Evolutionary conservation across 345 rosid species (phyloP).

Genomic region (Citrus inodora): DNA sequence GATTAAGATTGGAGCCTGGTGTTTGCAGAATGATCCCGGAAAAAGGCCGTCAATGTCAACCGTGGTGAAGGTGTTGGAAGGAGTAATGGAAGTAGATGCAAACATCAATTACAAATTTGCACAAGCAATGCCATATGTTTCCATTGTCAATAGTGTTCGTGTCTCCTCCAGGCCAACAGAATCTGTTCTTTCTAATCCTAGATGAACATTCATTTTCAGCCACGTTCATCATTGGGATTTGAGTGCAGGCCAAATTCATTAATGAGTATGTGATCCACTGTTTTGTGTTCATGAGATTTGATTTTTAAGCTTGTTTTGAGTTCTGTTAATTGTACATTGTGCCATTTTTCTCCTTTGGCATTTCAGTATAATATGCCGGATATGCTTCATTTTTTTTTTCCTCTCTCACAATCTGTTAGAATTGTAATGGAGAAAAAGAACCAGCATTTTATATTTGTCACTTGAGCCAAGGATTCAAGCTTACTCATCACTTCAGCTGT

Average conservation of each 20-base stretch:
- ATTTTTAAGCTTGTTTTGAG: background rate
- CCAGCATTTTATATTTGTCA: background rate
- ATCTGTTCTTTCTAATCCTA: conserved; percentile 17
- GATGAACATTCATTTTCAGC: conserved; percentile 7
- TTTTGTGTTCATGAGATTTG: background rate
- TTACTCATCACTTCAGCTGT: background rate
- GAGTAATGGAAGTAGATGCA: conserved; percentile 7
- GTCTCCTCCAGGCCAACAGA: background rate
- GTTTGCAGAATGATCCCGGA: conserved; percentile 25
- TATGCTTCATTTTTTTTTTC: background rate
- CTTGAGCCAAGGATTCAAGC: background rate
- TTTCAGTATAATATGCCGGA: background rate
- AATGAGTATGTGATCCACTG: background rate
- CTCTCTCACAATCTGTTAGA: background rate
- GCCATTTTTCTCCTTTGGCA: background rate
- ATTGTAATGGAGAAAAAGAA: background rate
- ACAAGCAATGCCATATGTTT: background rate
- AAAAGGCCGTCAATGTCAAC: conserved; percentile 33
- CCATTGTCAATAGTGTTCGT: background rate
- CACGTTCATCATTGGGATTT: background rate
- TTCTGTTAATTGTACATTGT: background rate
- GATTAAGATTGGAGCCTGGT: conserved; percentile 29
- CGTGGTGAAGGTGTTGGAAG: conserved; percentile 32
- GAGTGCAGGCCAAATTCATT: background rate
- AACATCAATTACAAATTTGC: conserved; percentile 1